These are phyloP conservation scores for Bothriochloa decipiens DNA, from an alignment of 176 grass and related monocot genomes.

Conservation along the genomic window DNA sequence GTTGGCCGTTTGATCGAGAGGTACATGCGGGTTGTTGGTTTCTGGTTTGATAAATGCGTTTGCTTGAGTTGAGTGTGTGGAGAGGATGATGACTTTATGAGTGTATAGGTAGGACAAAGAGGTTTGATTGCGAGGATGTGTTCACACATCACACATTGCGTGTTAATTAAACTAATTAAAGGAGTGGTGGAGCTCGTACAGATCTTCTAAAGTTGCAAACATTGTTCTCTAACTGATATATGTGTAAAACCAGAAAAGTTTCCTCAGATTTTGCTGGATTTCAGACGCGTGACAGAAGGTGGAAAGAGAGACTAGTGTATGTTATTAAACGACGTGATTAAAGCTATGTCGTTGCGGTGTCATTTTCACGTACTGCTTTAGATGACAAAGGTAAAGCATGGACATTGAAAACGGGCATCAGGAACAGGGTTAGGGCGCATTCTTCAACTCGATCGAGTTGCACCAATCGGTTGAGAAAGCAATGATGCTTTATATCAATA, in stretches of 20 bases:
- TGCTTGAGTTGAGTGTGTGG: background rate
- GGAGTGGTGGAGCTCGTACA: slow-evolving; percentile 1
- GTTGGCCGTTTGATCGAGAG: background rate
- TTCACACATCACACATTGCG: slow-evolving; percentile 2
- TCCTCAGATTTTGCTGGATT: slow-evolving; percentile 21
- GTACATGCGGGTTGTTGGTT: slow-evolving; percentile 20
- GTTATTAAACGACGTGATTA: slow-evolving; percentile 7
- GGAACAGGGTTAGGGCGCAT: background rate
- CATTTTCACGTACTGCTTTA: slow-evolving; percentile 28
- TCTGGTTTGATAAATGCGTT: slow-evolving; percentile 20
- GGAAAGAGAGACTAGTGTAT: background rate
- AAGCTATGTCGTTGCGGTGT: slow-evolving; percentile 35
- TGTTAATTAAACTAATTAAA: background rate
- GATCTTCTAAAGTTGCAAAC: slow-evolving; percentile 13
- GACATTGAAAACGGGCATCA: slow-evolving; percentile 13
- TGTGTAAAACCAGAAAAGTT: background rate
- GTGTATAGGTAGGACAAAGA: background rate
- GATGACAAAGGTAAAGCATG: slow-evolving; percentile 16
- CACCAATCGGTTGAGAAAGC: background rate
- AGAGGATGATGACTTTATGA: background rate
- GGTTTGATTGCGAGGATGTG: background rate
- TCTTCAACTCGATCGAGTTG: background rate
- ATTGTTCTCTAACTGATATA: slow-evolving; percentile 22
- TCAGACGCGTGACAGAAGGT: background rate
- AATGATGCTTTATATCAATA: background rate